phyloP scores from a whole-genome alignment of 495 filamentous ascomycete genomes.

The Margaritispora aquatica region DNA sequence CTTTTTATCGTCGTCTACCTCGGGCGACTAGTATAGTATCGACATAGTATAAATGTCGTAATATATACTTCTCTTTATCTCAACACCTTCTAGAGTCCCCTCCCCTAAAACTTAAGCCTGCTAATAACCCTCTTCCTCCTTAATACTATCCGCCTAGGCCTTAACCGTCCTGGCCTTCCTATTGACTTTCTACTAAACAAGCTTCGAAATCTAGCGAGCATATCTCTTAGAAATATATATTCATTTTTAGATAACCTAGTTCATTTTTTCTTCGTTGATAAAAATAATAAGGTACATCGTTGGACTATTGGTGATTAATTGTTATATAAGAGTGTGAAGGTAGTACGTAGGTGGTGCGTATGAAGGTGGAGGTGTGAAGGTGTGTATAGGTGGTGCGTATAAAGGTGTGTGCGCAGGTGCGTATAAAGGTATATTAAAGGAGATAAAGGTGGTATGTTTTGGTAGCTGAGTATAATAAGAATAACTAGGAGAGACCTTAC shows the following conservation, averaged over 20 bases:
- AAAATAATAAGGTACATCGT: neutral
- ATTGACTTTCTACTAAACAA: neutral
- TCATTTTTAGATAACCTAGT: neutral
- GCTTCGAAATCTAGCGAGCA: neutral
- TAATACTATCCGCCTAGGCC: neutral
- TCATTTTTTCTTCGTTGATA: neutral
- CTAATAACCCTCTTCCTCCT: neutral
- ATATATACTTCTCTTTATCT: neutral
- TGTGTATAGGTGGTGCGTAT: no score
- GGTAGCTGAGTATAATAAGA: no score
- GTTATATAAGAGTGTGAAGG: neutral
- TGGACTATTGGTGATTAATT: neutral
- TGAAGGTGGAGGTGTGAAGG: neutral
- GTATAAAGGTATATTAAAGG: no score
- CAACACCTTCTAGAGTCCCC: neutral
- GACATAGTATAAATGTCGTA: neutral
- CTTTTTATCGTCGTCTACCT: neutral
- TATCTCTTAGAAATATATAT: neutral
- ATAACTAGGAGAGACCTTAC: no score
- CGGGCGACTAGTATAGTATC: neutral
- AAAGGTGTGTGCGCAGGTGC: no score
- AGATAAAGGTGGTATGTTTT: no score
- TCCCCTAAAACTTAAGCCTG: neutral
- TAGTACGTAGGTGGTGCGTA: neutral
- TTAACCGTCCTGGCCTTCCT: neutral